Percentiles rank a stretch among this genome's conserved stretches.
These are phyloP conservation scores for Fusarium nodosum DNA, from an alignment of 2,329 filamentous ascomycete species.

Conservation along the genomic window DNA sequence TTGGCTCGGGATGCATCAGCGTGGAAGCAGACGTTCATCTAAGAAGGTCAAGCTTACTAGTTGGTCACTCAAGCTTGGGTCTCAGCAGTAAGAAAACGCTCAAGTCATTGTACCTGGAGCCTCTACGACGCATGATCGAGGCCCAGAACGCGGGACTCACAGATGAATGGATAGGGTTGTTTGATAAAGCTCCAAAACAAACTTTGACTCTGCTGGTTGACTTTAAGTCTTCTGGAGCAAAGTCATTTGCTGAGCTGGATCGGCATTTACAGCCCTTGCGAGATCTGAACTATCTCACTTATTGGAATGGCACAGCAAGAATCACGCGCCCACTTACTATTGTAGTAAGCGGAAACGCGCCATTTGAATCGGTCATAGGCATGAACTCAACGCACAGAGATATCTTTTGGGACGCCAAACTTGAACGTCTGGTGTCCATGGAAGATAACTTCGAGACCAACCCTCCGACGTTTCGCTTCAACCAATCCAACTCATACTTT, in stretches of 20 bases:
- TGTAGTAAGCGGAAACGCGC: conserved; percentile 13
- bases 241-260: conserved; percentile 1
- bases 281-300: conserved; percentile 18
- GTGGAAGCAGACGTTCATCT: conserved; percentile 25
- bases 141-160: conserved; percentile 1
- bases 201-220: conserved; percentile 19
- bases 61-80: conserved; percentile 11
- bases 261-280: conserved; percentile 10
- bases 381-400: conserved; percentile 22
- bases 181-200: conserved; percentile 7
- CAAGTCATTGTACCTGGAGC: conserved; percentile 7
- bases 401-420: conserved; percentile 34
- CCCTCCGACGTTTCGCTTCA: conserved; percentile 12
- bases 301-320: conserved; percentile 26
- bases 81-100: neutral
- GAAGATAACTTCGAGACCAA: conserved; percentile 15
- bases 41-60: neutral
- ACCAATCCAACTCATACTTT: conserved; percentile 27
- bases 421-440: neutral
- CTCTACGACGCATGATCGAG: conserved; percentile 17
- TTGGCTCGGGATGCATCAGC: conserved; percentile 25
- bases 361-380: neutral
- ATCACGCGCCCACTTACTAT: conserved; percentile 16
- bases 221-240: conserved; percentile 7
- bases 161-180: conserved; percentile 4